These are phyloP conservation scores for Petunia axillaris DNA, from an alignment of 257 asterid genomes.

Conservation along the genomic window DNA sequence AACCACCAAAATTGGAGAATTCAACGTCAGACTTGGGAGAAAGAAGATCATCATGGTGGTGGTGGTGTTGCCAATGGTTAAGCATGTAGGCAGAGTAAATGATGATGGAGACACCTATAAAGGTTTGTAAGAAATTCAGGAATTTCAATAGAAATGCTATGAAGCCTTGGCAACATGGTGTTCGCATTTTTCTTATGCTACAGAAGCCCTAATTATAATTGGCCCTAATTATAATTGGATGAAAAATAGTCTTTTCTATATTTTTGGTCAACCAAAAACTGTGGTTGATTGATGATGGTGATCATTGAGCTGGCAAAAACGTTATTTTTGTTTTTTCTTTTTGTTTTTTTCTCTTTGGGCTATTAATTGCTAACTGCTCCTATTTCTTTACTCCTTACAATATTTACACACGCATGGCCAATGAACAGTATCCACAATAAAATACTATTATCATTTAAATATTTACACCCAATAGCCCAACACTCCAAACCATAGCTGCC, in stretches of 20 bases:
- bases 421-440: no score
- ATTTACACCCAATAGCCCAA: no score
- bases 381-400: no score
- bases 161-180: slow-evolving; percentile 61
- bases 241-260: background rate
- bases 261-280: slow-evolving; percentile 15
- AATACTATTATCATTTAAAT: no score
- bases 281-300: background rate
- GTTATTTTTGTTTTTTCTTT: background rate
- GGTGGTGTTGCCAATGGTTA: slow-evolving; percentile 59
- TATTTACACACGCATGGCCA: no score
- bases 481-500: no score
- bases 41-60: slow-evolving; percentile 20
- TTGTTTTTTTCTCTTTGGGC: background rate
- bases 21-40: slow-evolving; percentile 26
- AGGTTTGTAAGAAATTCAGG: slow-evolving; percentile 69
- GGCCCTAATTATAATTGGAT: no score
- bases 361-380: no score
- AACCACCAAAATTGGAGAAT: slow-evolving; percentile 7
- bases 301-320: slow-evolving; percentile 5
- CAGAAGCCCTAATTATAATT: background rate
- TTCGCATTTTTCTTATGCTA: slow-evolving; percentile 46
- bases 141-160: slow-evolving; percentile 70
- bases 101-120: slow-evolving; percentile 66
- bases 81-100: slow-evolving; percentile 67